A percentile compares a stretch with the other conserved stretches of the same genome.
Conservation (phyloP, 2,329 filamentous ascomycete species). For the Xylariales sp. region DNA sequence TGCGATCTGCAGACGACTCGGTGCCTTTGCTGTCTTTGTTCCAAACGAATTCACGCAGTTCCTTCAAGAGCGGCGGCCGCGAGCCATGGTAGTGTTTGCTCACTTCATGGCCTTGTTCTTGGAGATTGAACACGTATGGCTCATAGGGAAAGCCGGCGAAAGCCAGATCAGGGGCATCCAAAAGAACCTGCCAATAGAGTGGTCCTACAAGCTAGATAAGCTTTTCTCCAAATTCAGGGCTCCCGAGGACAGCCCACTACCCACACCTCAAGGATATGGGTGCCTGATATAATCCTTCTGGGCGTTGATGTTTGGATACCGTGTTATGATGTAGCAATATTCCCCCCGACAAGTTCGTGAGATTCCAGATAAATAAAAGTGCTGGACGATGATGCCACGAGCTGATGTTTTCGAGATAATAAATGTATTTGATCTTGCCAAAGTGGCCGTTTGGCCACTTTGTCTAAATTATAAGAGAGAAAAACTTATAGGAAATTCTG, state of each 20-base stretch:
- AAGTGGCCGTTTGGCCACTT: too few relatives aligned
- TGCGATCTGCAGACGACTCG: conserved; percentile 27
- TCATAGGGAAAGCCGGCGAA: conserved; percentile 29
- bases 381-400: too few relatives aligned
- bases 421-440: too few relatives aligned
- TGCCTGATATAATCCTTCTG: conserved; percentile 5
- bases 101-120: conserved; percentile 34
- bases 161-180: conserved; percentile 31
- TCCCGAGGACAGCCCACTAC: conserved; percentile 8
- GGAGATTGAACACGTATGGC: conserved; percentile 27
- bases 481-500: too few relatives aligned
- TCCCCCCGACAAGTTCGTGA: too few relatives aligned
- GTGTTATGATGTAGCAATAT: too few relatives aligned
- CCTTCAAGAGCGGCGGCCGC: conserved; percentile 27
- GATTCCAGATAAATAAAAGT: too few relatives aligned
- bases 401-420: too few relatives aligned
- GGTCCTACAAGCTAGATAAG: conserved; percentile 28
- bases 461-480: too few relatives aligned
- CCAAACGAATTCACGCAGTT: conserved; percentile 27
- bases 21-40: conserved; percentile 29
- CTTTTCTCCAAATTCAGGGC: conserved; percentile 23
- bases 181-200: conserved; percentile 26
- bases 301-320: too few relatives aligned
- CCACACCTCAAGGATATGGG: not conserved
- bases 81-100: conserved; percentile 31